A percentile compares a stretch with the other conserved stretches of the same genome.
Conservation (phyloP, 2,329 filamentous ascomycete species). For the Ilyonectria destructans region DNA sequence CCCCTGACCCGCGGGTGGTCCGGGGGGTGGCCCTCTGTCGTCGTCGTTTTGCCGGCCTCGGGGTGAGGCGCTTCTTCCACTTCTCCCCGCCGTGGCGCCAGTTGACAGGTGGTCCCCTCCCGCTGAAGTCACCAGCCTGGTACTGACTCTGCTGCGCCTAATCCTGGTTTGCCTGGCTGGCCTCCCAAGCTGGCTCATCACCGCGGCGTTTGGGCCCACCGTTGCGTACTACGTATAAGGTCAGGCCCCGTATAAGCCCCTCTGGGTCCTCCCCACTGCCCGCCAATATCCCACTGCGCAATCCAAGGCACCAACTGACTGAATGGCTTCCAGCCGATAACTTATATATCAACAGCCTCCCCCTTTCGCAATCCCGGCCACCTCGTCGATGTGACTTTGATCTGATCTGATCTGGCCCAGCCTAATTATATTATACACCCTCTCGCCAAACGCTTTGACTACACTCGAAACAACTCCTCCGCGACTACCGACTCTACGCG, state of each 20-base stretch:
- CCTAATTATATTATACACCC: constrained; percentile 23
- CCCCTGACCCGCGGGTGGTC: constrained; percentile 28
- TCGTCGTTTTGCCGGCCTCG: constrained; percentile 37
- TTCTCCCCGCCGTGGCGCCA: constrained; percentile 47
- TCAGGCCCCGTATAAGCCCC: constrained; percentile 47
- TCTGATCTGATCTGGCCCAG: constrained; percentile 30
- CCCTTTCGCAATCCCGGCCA: constrained; percentile 33
- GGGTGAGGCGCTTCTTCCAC: constrained; percentile 46
- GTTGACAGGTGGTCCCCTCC: constrained; percentile 50
- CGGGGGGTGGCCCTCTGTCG: constrained; percentile 37
- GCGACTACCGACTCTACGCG: constrained; percentile 8
- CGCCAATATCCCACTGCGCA: constrained; percentile 44
- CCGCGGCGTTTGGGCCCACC: constrained; percentile 41
- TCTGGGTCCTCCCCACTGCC: constrained; percentile 40
- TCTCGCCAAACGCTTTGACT: constrained; percentile 21
- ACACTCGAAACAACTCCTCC: constrained; percentile 17
- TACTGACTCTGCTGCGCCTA: constrained; percentile 26
- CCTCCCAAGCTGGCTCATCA: constrained; percentile 28
- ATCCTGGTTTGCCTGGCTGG: constrained; percentile 12
- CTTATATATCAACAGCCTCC: constrained; percentile 43
- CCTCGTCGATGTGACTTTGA: constrained; percentile 32
- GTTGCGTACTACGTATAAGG: constrained; percentile 46
- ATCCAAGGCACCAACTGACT: constrained; percentile 43
- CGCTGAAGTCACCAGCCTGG: constrained; percentile 38
- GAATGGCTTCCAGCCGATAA: constrained; percentile 33